Evolutionary conservation across 768 basidiomycete genomes (phyloP).

Genomic region (Trametes villosa): DNA sequence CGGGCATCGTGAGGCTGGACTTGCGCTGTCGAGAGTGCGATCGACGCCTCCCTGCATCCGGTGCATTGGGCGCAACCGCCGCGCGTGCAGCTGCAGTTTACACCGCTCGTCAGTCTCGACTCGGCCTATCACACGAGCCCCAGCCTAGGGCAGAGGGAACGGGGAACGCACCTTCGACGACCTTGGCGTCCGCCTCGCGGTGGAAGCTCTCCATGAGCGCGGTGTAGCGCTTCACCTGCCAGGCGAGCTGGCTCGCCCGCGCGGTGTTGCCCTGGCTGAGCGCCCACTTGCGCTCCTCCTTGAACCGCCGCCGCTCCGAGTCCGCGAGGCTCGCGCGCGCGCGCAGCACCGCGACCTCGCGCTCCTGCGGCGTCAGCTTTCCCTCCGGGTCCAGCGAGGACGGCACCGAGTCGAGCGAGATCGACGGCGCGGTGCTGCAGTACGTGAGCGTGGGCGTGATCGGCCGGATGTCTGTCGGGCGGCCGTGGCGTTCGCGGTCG

Average conservation of each 20-base stretch:
- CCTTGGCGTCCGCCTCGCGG: slow-evolving; percentile 72
- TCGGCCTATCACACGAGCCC: too few species aligned
- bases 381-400: slow-evolving; percentile 63
- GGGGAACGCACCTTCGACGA: slow-evolving; percentile 59
- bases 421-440: slow-evolving; percentile 42
- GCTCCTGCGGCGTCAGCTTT: slow-evolving; percentile 66
- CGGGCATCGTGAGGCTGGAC: slow-evolving; percentile 9
- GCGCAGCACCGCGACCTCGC: slow-evolving; percentile 75
- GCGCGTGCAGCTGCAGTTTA: slow-evolving; percentile 31
- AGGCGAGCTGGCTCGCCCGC: slow-evolving; percentile 77
- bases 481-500: slow-evolving; percentile 25
- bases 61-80: slow-evolving; percentile 15
- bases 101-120: too few species aligned
- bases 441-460: slow-evolving; percentile 34
- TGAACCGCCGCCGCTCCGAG: slow-evolving; percentile 79
- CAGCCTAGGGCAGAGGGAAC: background rate
- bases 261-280: slow-evolving; percentile 75
- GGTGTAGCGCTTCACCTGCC: slow-evolving; percentile 83
- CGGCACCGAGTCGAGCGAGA: slow-evolving; percentile 73
- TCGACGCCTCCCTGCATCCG: slow-evolving; percentile 19
- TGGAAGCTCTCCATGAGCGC: slow-evolving; percentile 82
- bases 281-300: slow-evolving; percentile 90
- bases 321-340: slow-evolving; percentile 82
- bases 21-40: slow-evolving; percentile 24
- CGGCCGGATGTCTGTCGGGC: slow-evolving; percentile 32